Evolutionary conservation across 2,329 filamentous ascomycete genomes (phyloP).

Genomic region (Anthostomella pinea): DNA sequence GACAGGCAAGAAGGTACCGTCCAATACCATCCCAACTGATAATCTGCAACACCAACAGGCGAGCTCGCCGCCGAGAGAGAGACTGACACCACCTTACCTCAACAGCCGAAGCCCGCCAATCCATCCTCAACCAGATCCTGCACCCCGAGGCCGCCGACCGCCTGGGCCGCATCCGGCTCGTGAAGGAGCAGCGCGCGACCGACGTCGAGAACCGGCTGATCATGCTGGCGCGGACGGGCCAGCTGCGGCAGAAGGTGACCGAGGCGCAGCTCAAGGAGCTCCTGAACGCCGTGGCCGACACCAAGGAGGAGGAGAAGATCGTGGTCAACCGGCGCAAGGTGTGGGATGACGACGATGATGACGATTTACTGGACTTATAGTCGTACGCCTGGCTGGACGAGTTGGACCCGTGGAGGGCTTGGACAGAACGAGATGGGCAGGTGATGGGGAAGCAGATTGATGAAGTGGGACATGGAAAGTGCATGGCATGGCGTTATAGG

Average conservation of each 20-base stretch:
- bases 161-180: constrained; percentile 87
- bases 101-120: constrained; percentile 64
- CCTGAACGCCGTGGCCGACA: constrained; percentile 79
- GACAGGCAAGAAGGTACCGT: not conserved
- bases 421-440: not conserved
- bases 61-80: no score
- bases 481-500: constrained; percentile 25
- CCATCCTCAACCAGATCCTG: constrained; percentile 88
- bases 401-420: not conserved
- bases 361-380: constrained; percentile 66
- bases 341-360: constrained; percentile 80
- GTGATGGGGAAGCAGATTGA: not conserved
- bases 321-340: constrained; percentile 80
- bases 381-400: not conserved
- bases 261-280: constrained; percentile 94
- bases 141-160: constrained; percentile 91
- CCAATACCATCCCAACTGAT: not conserved
- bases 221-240: constrained; percentile 83
- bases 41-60: not conserved
- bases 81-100: not conserved
- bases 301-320: constrained; percentile 77
- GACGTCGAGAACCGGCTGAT: constrained; percentile 93
- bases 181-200: constrained; percentile 85
- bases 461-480: constrained; percentile 2
- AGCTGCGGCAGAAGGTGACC: constrained; percentile 82